Evolutionary conservation across 352 stramenopile genomes (phyloP).

Genomic region (Halophytophthora polymorphica): DNA sequence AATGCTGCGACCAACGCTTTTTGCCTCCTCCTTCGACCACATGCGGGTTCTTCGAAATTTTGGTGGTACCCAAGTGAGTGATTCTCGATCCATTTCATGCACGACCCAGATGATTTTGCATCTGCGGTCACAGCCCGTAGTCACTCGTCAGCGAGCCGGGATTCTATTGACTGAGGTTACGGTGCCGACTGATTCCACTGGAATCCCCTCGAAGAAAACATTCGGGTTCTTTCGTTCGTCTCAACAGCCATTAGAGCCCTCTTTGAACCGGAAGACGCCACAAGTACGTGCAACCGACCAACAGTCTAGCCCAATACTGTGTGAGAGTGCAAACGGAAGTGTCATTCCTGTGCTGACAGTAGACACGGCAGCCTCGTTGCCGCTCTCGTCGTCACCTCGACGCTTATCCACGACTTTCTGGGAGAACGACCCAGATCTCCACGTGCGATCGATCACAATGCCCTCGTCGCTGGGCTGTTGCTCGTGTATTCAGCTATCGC

Average conservation of each 20-base stretch:
- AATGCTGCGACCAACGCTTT: constrained; percentile 20
- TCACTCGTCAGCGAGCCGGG: neutral
- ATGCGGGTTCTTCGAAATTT: constrained; percentile 10
- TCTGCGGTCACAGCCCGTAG: constrained; percentile 10
- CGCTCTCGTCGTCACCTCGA: neutral
- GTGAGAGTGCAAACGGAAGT: neutral
- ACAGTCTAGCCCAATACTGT: neutral
- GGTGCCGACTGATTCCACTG: neutral
- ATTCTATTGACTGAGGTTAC: neutral
- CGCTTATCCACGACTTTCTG: constrained; percentile 26
- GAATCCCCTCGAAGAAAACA: constrained; percentile 18
- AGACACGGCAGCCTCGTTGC: constrained; percentile 1
- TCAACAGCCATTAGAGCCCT: neutral
- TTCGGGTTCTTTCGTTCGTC: constrained; percentile 16
- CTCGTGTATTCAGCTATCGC: constrained; percentile 33
- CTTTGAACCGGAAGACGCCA: neutral
- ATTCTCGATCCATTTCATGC: constrained; percentile 3
- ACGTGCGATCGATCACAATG: constrained; percentile 16
- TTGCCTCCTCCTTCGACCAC: constrained; percentile 20
- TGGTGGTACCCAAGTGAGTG: neutral
- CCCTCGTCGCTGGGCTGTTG: constrained; percentile 17
- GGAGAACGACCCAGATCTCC: constrained; percentile 19
- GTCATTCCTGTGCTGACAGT: constrained; percentile 4
- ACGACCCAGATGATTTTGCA: neutral
- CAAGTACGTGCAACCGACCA: neutral